These are phyloP conservation scores for Lactarius evosmus DNA, from an alignment of 768 basidiomycete genomes.

Conservation along the genomic window DNA sequence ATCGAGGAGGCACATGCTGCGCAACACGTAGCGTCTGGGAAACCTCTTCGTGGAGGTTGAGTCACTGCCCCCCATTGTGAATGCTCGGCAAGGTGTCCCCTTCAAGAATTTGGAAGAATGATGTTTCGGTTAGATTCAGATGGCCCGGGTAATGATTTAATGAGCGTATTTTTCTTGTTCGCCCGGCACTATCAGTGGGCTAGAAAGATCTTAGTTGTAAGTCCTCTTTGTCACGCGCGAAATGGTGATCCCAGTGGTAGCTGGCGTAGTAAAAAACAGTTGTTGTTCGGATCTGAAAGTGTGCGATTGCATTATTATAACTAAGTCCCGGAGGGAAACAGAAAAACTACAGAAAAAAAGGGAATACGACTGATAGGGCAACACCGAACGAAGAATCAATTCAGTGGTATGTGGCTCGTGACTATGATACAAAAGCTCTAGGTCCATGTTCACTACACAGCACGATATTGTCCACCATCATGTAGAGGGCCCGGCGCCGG, in stretches of 20 bases:
- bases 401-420: constrained; percentile 30
- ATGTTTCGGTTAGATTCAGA: neutral
- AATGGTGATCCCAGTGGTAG: too few relatives aligned
- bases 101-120: neutral
- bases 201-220: too few relatives aligned
- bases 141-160: neutral
- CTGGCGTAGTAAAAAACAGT: too few relatives aligned
- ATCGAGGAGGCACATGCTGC: neutral
- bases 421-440: constrained; percentile 28
- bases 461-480: constrained; percentile 10
- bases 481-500: neutral
- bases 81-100: neutral
- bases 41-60: neutral
- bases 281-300: neutral
- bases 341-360: neutral
- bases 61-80: neutral
- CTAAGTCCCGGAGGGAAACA: neutral
- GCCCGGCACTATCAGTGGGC: neutral
- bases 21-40: neutral
- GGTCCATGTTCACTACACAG: constrained; percentile 10
- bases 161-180: neutral
- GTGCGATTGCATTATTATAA: neutral
- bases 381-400: neutral
- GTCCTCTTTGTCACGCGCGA: neutral
- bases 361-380: neutral